Evolutionary conservation across 106 monocot genomes (phyloP).

Genomic region (Phalaenopsis aphrodite): DNA sequence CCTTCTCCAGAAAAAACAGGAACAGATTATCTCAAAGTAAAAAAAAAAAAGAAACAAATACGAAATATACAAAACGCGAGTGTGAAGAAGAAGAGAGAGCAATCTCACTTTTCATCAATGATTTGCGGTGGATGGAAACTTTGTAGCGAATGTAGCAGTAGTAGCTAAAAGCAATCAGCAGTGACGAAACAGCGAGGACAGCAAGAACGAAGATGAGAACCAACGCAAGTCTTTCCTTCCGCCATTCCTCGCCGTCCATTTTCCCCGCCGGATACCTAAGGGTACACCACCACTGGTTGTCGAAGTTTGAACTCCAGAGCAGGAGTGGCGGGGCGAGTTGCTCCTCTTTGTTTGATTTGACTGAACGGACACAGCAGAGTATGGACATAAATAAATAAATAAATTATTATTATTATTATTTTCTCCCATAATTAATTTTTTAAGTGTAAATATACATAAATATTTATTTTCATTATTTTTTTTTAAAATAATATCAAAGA

Average conservation of each 20-base stretch:
- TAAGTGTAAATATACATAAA: no score
- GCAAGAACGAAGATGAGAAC: conserved; percentile 73
- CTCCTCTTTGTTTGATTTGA: conserved; percentile 1
- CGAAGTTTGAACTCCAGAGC: not conserved
- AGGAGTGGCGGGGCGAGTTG: not conserved
- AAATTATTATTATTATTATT: not conserved
- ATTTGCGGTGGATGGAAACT: conserved; percentile 64
- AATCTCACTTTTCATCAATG: conserved; percentile 26
- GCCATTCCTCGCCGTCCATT: conserved; percentile 22
- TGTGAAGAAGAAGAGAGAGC: not conserved
- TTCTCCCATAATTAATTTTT: no score
- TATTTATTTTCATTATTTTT: no score
- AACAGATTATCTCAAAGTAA: conserved; percentile 2
- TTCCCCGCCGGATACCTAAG: conserved; percentile 13
- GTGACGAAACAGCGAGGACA: conserved; percentile 52
- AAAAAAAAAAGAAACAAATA: not conserved
- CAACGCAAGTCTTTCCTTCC: conserved; percentile 45
- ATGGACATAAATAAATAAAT: not conserved
- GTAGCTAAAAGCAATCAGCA: conserved; percentile 77
- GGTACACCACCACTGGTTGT: not conserved
- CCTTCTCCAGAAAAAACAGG: not conserved
- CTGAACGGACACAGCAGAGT: not conserved
- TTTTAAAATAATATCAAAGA: no score
- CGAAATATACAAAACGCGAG: not conserved
- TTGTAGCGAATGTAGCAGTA: conserved; percentile 93